phyloP scores from a whole-genome alignment of 2,329 filamentous ascomycete genomes.

The Colletotrichum caudatum region DNA sequence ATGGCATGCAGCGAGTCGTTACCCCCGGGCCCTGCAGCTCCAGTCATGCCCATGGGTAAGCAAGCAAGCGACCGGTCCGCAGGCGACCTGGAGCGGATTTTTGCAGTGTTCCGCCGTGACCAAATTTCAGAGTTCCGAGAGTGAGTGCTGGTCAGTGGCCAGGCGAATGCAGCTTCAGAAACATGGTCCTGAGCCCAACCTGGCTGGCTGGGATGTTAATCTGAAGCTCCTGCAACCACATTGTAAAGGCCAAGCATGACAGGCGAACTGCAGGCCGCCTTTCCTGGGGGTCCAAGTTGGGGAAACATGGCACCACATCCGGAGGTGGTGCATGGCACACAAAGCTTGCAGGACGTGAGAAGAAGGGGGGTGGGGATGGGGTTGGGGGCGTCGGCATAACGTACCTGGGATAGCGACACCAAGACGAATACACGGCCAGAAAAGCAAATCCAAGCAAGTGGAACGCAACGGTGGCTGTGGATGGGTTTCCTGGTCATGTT shows the following conservation, averaged over 20 bases:
- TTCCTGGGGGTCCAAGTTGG: constrained; percentile 4
- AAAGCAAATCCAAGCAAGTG: constrained; percentile 25
- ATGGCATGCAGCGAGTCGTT: constrained; percentile 20
- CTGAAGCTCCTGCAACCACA: constrained; percentile 8
- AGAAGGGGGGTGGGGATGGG: neutral
- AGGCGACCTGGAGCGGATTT: neutral
- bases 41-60: constrained; percentile 10
- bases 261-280: constrained; percentile 11
- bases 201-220: constrained; percentile 3
- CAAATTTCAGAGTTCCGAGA: neutral
- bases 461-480: constrained; percentile 27
- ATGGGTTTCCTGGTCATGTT: neutral
- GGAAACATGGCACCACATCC: constrained; percentile 16
- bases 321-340: constrained; percentile 8
- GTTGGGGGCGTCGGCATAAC: constrained; percentile 1
- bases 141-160: neutral
- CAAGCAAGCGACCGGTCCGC: no score
- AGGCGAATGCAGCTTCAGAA: constrained; percentile 21
- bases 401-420: neutral
- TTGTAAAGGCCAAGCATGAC: neutral
- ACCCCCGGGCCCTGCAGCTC: constrained; percentile 3
- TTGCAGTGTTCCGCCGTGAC: constrained; percentile 1
- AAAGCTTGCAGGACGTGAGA: neutral
- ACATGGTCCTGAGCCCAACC: constrained; percentile 9
- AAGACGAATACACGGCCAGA: neutral